Evolutionary conservation across 371 early-diverging fungal species (phyloP).

Genomic region (Mortierella sp.): DNA sequence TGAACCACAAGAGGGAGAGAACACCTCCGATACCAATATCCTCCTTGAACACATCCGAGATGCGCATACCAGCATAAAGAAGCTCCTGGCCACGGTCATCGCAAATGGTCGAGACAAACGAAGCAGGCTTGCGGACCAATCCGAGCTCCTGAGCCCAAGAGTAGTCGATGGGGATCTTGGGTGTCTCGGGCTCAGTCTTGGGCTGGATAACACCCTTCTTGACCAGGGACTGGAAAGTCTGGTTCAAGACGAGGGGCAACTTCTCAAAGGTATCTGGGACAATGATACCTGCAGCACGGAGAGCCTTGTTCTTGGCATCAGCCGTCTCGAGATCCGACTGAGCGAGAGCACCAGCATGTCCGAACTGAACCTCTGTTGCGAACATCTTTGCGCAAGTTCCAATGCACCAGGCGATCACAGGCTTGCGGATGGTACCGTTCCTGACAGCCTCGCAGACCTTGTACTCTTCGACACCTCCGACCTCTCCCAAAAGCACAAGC

Average conservation of each 20-base stretch:
- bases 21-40: slow-evolving; percentile 97
- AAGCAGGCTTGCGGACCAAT: slow-evolving; percentile 95
- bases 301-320: slow-evolving; percentile 90
- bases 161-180: slow-evolving; percentile 98
- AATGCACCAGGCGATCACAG: slow-evolving; percentile 98
- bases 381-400: slow-evolving; percentile 98
- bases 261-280: slow-evolving; percentile 96
- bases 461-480: slow-evolving; percentile 97
- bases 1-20: slow-evolving; percentile 96
- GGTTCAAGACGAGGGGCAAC: slow-evolving; percentile 80
- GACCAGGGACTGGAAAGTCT: slow-evolving; percentile 80
- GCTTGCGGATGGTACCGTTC: slow-evolving; percentile 88
- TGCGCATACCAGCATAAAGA: slow-evolving; percentile 96
- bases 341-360: slow-evolving; percentile 96
- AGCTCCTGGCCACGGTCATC: slow-evolving; percentile 98
- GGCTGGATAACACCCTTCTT: slow-evolving; percentile 73
- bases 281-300: slow-evolving; percentile 85
- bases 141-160: slow-evolving; percentile 97
- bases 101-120: slow-evolving; percentile 95
- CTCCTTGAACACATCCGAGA: slow-evolving; percentile 95
- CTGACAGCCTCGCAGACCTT: slow-evolving; percentile 89
- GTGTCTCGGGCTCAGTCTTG: slow-evolving; percentile 84
- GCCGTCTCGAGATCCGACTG: slow-evolving; percentile 95
- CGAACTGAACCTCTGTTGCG: slow-evolving; percentile 95
- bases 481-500: slow-evolving; percentile 93